Evolutionary conservation across 2,329 filamentous ascomycete species (phyloP).

Genomic region (Colletotrichum siamense): DNA sequence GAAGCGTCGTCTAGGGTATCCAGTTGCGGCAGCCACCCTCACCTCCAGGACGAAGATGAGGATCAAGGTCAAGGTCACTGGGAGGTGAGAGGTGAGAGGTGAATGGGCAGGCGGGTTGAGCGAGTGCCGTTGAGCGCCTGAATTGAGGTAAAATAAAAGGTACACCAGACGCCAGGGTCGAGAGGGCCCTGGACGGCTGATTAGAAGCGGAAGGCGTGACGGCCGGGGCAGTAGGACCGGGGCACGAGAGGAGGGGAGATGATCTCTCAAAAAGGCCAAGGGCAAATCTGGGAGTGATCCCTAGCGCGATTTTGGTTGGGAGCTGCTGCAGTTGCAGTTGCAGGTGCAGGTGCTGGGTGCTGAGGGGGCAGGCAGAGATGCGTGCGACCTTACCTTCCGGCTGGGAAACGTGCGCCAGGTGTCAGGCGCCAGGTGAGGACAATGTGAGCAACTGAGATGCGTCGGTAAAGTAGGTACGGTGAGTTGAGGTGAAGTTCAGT

Average conservation of each 20-base stretch:
- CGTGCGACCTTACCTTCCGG: background rate
- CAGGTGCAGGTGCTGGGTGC: background rate
- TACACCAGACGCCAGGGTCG: background rate
- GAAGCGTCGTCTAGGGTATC: background rate
- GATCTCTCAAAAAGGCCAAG: constrained; percentile 7
- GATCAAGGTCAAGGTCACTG: background rate
- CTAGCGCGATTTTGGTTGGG: constrained; percentile 2
- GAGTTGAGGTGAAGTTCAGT: background rate
- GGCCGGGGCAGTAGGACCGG: constrained; percentile 2
- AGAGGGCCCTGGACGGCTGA: background rate
- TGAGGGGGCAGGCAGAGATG: too few species aligned
- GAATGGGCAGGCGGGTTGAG: background rate
- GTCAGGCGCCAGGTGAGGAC: background rate
- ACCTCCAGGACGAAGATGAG: background rate
- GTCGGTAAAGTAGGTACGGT: background rate
- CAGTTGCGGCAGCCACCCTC: background rate
- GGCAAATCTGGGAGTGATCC: constrained; percentile 14
- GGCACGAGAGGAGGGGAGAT: background rate
- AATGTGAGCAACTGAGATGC: background rate
- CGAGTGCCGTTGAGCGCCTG: background rate
- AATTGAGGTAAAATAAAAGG: background rate
- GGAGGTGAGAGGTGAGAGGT: background rate
- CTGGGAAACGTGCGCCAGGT: background rate
- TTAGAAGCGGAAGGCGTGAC: constrained; percentile 17
- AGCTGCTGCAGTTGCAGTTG: background rate